Evolutionary conservation across 768 basidiomycete species (phyloP).

Genomic region (Calocybe indica): DNA sequence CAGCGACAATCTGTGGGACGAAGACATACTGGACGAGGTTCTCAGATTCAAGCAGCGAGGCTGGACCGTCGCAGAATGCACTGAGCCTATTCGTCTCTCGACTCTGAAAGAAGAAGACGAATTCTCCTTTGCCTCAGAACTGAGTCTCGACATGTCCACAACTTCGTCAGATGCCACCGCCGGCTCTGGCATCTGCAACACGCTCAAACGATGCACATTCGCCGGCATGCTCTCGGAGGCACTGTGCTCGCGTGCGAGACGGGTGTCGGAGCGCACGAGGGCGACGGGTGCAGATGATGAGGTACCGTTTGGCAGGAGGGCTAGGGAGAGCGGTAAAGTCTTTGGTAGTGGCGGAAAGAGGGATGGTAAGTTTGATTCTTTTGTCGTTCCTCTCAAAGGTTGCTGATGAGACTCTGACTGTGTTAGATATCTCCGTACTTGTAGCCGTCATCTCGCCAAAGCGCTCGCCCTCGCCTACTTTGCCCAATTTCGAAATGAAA

Average conservation of each 20-base stretch:
- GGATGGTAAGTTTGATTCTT: constrained; percentile 49
- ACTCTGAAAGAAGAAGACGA: not conserved
- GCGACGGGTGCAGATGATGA: constrained; percentile 28
- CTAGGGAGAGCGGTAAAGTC: constrained; percentile 62
- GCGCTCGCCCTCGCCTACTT: too few species aligned
- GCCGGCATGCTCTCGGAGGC: constrained; percentile 75
- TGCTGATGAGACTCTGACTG: not conserved
- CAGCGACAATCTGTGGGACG: constrained; percentile 85
- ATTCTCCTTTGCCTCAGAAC: not conserved
- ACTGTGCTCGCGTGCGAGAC: constrained; percentile 69
- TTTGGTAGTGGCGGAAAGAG: constrained; percentile 75
- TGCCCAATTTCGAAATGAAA: too few species aligned
- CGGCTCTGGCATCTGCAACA: not conserved
- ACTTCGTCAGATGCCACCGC: not conserved
- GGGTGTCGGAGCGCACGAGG: constrained; percentile 50
- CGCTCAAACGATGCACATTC: constrained; percentile 46
- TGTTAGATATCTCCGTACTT: not conserved
- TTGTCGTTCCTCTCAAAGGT: not conserved
- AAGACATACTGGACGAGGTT: constrained; percentile 81
- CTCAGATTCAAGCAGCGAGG: constrained; percentile 38
- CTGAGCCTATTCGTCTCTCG: not conserved
- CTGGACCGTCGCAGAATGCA: not conserved
- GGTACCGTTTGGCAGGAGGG: constrained; percentile 81
- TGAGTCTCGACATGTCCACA: not conserved
- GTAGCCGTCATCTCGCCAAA: not conserved